A percentile compares a stretch with the other conserved stretches of the same genome.
Conservation (phyloP, 2,329 filamentous ascomycete genomes). For the Diaporthe citrichinensis region DNA sequence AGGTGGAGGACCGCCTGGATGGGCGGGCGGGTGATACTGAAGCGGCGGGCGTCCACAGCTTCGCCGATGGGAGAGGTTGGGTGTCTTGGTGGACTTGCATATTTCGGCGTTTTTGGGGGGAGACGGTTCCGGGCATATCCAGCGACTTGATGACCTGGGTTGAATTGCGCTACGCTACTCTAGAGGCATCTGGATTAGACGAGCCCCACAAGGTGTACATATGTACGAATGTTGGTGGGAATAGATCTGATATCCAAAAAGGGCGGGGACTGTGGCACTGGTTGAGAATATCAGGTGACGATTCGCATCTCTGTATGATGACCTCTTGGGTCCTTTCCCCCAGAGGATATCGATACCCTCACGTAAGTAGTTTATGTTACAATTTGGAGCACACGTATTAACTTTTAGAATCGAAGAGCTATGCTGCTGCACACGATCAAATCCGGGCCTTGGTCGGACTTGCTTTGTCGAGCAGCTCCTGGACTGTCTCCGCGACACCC, state of each 20-base stretch:
- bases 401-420: neutral
- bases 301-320: neutral
- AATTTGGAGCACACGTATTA: too few relatives aligned
- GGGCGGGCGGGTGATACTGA: neutral
- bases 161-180: slow-evolving; percentile 23
- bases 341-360: too few relatives aligned
- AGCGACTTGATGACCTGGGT: slow-evolving; percentile 23
- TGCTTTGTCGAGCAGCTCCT: slow-evolving; percentile 50
- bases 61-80: neutral
- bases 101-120: slow-evolving; percentile 17
- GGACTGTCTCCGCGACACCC: slow-evolving; percentile 61
- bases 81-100: slow-evolving; percentile 5
- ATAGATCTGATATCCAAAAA: slow-evolving; percentile 20
- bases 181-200: slow-evolving; percentile 8
- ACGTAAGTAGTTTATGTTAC: too few relatives aligned
- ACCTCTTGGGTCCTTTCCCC: too few relatives aligned
- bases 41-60: neutral
- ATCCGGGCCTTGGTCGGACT: slow-evolving; percentile 39
- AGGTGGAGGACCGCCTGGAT: neutral
- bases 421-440: neutral
- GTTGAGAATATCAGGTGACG: neutral
- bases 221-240: neutral
- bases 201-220: neutral
- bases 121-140: slow-evolving; percentile 24
- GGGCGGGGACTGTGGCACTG: neutral